These are phyloP conservation scores for Rhodotorula paludigena DNA, from an alignment of 768 basidiomycete genomes.

Conservation along the genomic window DNA sequence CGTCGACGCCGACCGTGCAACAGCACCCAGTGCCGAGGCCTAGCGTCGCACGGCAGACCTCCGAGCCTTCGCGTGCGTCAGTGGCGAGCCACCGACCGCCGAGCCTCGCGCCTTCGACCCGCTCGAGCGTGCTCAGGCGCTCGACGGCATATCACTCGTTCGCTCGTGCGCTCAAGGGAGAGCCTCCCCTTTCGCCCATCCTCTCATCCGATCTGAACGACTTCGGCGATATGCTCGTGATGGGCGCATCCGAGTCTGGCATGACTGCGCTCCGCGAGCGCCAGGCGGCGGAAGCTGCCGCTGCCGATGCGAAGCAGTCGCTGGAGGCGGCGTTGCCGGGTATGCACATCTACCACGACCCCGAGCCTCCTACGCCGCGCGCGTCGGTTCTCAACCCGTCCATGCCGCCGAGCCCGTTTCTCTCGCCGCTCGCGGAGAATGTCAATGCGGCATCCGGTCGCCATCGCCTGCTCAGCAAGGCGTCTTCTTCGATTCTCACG, in stretches of 20 bases:
- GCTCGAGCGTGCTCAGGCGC: slow-evolving; percentile 11
- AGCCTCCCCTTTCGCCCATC: not conserved
- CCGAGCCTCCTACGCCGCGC: not conserved
- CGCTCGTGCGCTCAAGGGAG: slow-evolving; percentile 3
- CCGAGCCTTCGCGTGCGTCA: not conserved
- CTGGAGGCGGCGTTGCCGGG: no score
- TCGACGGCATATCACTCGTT: slow-evolving; percentile 22
- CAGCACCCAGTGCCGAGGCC: not conserved
- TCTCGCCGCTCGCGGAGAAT: no score
- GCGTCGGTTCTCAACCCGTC: no score
- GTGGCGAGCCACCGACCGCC: not conserved
- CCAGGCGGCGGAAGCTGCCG: not conserved
- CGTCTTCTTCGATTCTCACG: no score
- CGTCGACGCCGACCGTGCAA: not conserved
- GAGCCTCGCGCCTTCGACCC: not conserved
- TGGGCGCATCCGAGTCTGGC: not conserved
- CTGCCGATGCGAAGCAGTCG: not conserved
- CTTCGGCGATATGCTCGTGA: slow-evolving; percentile 6
- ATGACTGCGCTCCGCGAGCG: not conserved
- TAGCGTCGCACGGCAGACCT: not conserved
- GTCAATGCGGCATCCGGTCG: no score
- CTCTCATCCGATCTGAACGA: slow-evolving; percentile 2
- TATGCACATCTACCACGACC: not conserved
- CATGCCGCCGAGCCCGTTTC: no score
- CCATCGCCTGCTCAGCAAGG: no score